These are phyloP conservation scores for Macadamia tetraphylla DNA, from an alignment of 164 flowering plant species.

Conservation along the genomic window DNA sequence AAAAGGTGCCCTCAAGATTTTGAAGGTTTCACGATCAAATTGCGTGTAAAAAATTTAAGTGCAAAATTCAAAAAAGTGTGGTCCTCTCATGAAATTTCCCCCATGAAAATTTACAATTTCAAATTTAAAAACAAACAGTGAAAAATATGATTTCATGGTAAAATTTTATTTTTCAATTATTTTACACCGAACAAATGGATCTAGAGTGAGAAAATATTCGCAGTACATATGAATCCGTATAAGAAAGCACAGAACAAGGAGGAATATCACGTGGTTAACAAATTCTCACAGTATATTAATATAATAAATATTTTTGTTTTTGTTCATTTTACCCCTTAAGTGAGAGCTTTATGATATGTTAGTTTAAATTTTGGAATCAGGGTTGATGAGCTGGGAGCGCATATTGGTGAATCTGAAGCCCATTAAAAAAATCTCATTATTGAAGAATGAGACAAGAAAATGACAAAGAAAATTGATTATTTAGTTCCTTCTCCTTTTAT, in stretches of 20 bases:
- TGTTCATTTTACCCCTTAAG: not conserved
- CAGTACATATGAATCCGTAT: not conserved
- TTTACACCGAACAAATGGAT: no score
- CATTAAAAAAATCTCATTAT: conserved; percentile 24
- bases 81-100: no score
- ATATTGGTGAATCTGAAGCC: conserved; percentile 26
- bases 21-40: no score
- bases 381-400: conserved; percentile 23
- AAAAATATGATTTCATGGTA: no score
- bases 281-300: not conserved
- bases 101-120: not conserved
- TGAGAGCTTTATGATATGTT: conserved; percentile 4
- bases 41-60: no score
- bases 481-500: conserved; percentile 1
- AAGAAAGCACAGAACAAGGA: not conserved
- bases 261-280: conserved; percentile 7
- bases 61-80: no score
- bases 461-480: conserved; percentile 36
- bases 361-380: not conserved
- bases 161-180: no score
- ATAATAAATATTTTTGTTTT: not conserved
- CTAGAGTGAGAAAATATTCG: not conserved
- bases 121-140: no score
- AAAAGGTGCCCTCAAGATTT: no score
- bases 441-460: conserved; percentile 45